These are phyloP conservation scores for Murraya koenigii DNA, from an alignment of 345 rosid species.

Conservation along the genomic window DNA sequence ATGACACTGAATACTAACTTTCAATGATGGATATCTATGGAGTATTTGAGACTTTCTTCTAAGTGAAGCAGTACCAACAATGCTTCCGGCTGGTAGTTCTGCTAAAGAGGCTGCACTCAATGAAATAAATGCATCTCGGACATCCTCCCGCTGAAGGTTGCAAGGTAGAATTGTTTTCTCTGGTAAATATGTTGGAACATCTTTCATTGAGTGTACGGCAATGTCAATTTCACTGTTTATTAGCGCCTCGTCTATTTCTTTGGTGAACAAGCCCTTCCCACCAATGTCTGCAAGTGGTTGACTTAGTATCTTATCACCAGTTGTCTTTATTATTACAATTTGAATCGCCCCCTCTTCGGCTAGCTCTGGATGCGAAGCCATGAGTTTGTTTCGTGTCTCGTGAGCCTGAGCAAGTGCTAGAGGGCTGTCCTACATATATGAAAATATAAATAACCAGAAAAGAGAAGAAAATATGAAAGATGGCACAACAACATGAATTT, in stretches of 20 bases:
- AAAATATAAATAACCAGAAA: constrained; percentile 28
- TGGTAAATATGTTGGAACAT: constrained; percentile 91
- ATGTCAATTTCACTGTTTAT: constrained; percentile 85
- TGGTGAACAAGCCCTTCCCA: constrained; percentile 96
- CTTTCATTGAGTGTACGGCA: constrained; percentile 99
- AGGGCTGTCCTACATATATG: constrained; percentile 64
- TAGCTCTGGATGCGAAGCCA: constrained; percentile 67
- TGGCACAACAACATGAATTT: not conserved
- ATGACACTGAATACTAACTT: constrained; percentile 14
- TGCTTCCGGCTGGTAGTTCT: constrained; percentile 82
- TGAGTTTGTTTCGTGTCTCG: constrained; percentile 84
- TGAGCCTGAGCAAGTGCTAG: constrained; percentile 97
- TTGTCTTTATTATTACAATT: constrained; percentile 89
- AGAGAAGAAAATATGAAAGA: not conserved
- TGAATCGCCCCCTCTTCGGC: constrained; percentile 87
- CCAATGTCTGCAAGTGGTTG: constrained; percentile 99
- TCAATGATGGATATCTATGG: constrained; percentile 75
- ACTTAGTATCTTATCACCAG: constrained; percentile 85
- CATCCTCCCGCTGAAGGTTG: constrained; percentile 92
- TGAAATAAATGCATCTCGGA: constrained; percentile 90
- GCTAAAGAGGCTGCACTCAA: constrained; percentile 56
- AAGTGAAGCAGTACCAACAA: constrained; percentile 95
- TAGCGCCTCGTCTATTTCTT: constrained; percentile 93
- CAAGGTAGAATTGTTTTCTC: constrained; percentile 86
- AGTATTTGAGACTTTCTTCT: constrained; percentile 96